phyloP scores from a whole-genome alignment of 306 rosid species.

The Gastrolobium bilobum region DNA sequence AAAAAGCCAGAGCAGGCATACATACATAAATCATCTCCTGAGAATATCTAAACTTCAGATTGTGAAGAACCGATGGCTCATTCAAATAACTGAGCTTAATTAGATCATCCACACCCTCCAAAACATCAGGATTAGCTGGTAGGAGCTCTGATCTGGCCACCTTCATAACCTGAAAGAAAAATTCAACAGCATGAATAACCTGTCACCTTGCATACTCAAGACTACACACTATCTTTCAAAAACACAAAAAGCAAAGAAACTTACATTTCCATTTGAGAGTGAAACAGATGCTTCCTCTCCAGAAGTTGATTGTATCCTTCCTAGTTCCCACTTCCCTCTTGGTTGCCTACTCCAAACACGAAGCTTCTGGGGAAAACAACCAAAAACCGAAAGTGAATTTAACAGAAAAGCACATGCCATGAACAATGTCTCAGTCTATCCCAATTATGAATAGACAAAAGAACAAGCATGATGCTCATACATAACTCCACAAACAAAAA shows the following conservation, averaged over 20 bases:
- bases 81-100: slow-evolving; percentile 85
- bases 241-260: slow-evolving; percentile 48
- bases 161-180: slow-evolving; percentile 73
- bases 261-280: slow-evolving; percentile 79
- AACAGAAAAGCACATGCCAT: slow-evolving; percentile 41
- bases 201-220: slow-evolving; percentile 41
- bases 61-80: slow-evolving; percentile 88
- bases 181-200: slow-evolving; percentile 48
- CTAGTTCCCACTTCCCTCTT: slow-evolving; percentile 76
- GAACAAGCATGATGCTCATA: slow-evolving; percentile 35
- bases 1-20: slow-evolving; percentile 47
- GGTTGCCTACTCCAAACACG: slow-evolving; percentile 87
- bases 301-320: slow-evolving; percentile 67
- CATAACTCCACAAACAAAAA: slow-evolving; percentile 34
- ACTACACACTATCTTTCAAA: slow-evolving; percentile 33
- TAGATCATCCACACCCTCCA: slow-evolving; percentile 85
- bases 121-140: slow-evolving; percentile 89
- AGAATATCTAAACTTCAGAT: slow-evolving; percentile 78
- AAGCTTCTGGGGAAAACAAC: slow-evolving; percentile 74
- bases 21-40: slow-evolving; percentile 82
- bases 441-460: slow-evolving; percentile 15
- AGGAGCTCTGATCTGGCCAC: slow-evolving; percentile 68
- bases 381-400: slow-evolving; percentile 40
- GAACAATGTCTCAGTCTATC: slow-evolving; percentile 32
- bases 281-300: slow-evolving; percentile 71